A percentile compares a stretch with the other conserved stretches of the same genome.
Evolutionary conservation across 805 yeast species (phyloP).

Genomic region (Candida michaelii): DNA sequence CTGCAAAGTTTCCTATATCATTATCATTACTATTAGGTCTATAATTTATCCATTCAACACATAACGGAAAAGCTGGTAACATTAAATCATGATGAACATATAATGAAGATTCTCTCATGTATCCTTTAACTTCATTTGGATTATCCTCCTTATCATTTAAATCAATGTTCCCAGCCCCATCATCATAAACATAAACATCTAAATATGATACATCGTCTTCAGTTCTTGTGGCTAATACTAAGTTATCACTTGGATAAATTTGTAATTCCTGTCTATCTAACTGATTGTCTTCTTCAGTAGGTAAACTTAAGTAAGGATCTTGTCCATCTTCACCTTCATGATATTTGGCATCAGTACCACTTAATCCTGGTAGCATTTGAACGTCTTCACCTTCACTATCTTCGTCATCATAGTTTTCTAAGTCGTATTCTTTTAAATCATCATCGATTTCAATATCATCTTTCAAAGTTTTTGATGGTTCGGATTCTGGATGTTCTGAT

Average conservation of each 20-base stretch:
- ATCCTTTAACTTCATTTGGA: conserved; percentile 72
- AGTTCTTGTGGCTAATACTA: conserved; percentile 88
- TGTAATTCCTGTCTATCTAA: conserved; percentile 86
- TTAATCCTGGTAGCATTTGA: conserved; percentile 70
- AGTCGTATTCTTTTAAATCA: conserved; percentile 82
- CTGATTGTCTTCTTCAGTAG: conserved; percentile 58
- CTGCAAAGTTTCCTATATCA: conserved; percentile 85
- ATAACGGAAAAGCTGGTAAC: conserved; percentile 95
- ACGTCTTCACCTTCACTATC: conserved; percentile 58
- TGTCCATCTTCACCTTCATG: conserved; percentile 47
- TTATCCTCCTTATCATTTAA: conserved; percentile 70
- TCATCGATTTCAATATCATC: conserved; percentile 70
- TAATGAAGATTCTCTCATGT: conserved; percentile 68
- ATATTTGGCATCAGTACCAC: conserved; percentile 57
- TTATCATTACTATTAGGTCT: conserved; percentile 49
- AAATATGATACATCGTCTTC: conserved; percentile 92
- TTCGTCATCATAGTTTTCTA: conserved; percentile 80
- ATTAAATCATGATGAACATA: conserved; percentile 96
- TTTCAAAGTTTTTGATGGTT: conserved; percentile 41
- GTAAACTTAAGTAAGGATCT: conserved; percentile 65
- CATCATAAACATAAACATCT: conserved; percentile 93
- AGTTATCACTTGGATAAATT: conserved; percentile 84
- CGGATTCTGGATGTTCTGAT: conserved; percentile 61
- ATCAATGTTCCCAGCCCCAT: conserved; percentile 83
- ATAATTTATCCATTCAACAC: conserved; percentile 92